These are phyloP conservation scores for Haematococcus lacustris DNA, from an alignment of 139 green algal genomes.

Conservation along the genomic window DNA sequence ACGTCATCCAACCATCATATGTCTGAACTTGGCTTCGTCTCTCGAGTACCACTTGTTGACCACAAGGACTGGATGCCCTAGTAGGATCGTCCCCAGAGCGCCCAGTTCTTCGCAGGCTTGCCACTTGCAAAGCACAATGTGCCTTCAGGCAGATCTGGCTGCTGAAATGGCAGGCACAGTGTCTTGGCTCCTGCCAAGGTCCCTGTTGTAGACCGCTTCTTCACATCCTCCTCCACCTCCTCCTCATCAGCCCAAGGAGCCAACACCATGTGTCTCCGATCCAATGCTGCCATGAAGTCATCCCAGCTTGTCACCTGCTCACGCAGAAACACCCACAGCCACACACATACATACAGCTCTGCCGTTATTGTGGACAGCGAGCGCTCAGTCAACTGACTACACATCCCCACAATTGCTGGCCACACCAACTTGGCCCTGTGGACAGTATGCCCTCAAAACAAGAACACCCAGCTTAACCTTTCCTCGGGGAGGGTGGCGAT, in stretches of 20 bases:
- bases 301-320: conserved; percentile 72
- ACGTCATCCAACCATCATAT: not conserved
- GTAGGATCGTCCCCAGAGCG: conserved; percentile 92
- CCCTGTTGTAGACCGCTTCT: conserved; percentile 68
- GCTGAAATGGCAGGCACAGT: conserved; percentile 92
- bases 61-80: conserved; percentile 43
- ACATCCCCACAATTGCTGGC: too few relatives aligned
- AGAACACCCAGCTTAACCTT: too few relatives aligned
- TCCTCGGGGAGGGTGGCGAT: too few relatives aligned
- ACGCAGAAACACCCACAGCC: too few relatives aligned
- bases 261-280: conserved; percentile 85
- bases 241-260: conserved; percentile 81
- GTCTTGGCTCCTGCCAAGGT: conserved; percentile 92
- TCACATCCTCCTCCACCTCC: conserved; percentile 83
- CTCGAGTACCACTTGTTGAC: too few relatives aligned
- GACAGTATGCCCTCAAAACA: not conserved
- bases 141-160: conserved; percentile 79
- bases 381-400: not conserved
- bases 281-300: conserved; percentile 88
- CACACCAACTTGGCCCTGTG: not conserved
- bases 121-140: conserved; percentile 87
- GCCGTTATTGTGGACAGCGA: not conserved
- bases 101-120: conserved; percentile 94
- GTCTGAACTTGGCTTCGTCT: not conserved
- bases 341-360: too few relatives aligned